A percentile compares a stretch with the other conserved stretches of the same genome.
Conservation (phyloP, 139 green algal species). For the Micractinium sp. region DNA sequence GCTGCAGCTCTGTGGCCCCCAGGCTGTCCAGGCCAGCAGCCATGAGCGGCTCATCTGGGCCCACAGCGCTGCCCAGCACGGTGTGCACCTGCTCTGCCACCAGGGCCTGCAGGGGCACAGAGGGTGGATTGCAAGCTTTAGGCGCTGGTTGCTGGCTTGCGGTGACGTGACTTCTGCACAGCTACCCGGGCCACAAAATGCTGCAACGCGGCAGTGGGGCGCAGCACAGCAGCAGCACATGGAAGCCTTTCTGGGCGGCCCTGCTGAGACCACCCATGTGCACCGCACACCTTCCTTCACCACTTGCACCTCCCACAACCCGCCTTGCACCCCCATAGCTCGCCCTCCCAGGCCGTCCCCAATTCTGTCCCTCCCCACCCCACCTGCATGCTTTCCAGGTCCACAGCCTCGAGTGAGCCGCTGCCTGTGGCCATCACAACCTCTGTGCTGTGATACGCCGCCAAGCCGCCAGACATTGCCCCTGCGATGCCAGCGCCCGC, state of each 20-base stretch:
- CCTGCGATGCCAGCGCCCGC: not conserved
- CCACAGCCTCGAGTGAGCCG: not conserved
- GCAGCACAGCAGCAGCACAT: not conserved
- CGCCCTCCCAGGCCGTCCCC: no score
- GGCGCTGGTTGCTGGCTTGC: not conserved
- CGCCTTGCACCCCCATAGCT: no score
- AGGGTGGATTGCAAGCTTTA: not conserved
- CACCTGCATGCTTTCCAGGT: conserved; percentile 30
- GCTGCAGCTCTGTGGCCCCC: conserved; percentile 83
- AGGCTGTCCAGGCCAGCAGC: conserved; percentile 83
- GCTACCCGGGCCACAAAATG: no score
- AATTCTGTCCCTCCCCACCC: no score
- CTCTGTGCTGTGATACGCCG: not conserved
- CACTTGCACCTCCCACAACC: no score
- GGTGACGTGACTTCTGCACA: no score
- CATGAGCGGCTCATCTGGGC: conserved; percentile 77
- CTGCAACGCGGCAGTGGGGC: no score
- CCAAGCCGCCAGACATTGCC: not conserved
- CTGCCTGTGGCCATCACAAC: not conserved
- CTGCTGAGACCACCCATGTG: no score
- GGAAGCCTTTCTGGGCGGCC: no score
- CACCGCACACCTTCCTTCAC: no score
- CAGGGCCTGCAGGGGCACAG: conserved; percentile 2
- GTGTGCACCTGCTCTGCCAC: conserved; percentile 34
- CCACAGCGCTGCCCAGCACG: conserved; percentile 44